Evolutionary conservation across 495 filamentous ascomycete genomes (phyloP).

Genomic region (Neurospora sp.): DNA sequence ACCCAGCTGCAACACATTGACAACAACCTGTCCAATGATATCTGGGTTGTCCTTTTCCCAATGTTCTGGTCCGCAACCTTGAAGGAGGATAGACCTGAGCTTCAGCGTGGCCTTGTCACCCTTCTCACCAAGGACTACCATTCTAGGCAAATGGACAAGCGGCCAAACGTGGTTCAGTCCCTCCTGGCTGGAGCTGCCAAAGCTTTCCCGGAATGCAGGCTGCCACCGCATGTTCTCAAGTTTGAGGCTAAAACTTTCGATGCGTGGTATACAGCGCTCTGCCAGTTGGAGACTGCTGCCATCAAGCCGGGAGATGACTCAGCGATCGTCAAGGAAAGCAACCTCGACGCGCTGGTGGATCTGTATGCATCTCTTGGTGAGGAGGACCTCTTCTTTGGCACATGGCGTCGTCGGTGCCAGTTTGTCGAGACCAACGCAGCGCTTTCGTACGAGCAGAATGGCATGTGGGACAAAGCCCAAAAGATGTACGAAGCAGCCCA

Average conservation of each 20-base stretch:
- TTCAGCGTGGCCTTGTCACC: slow-evolving; percentile 78
- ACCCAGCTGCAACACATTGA: slow-evolving; percentile 93
- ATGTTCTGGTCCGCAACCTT: slow-evolving; percentile 84
- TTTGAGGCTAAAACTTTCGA: slow-evolving; percentile 85
- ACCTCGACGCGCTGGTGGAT: slow-evolving; percentile 85
- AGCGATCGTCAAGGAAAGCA: slow-evolving; percentile 74
- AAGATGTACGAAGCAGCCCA: slow-evolving; percentile 92
- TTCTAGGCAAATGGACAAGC: slow-evolving; percentile 80
- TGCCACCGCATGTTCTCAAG: slow-evolving; percentile 92
- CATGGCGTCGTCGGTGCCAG: slow-evolving; percentile 88
- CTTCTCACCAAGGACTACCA: slow-evolving; percentile 93
- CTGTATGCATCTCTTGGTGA: slow-evolving; percentile 83
- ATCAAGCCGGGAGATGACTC: slow-evolving; percentile 80
- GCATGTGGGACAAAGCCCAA: slow-evolving; percentile 98
- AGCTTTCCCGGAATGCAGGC: slow-evolving; percentile 72
- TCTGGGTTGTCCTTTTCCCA: slow-evolving; percentile 87
- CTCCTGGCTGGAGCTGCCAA: slow-evolving; percentile 76
- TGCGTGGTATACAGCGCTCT: slow-evolving; percentile 86
- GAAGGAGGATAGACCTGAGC: slow-evolving; percentile 79
- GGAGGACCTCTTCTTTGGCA: slow-evolving; percentile 95
- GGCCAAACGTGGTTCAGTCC: slow-evolving; percentile 89
- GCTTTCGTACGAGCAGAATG: slow-evolving; percentile 94
- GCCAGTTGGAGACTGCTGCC: slow-evolving; percentile 73
- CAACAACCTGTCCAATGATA: slow-evolving; percentile 61
- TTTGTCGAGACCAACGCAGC: slow-evolving; percentile 96